Evolutionary conservation across 306 rosid species (phyloP), one percentile per base, ranked within the genome.

Genomic region (Biancaea sappan): DNA sequence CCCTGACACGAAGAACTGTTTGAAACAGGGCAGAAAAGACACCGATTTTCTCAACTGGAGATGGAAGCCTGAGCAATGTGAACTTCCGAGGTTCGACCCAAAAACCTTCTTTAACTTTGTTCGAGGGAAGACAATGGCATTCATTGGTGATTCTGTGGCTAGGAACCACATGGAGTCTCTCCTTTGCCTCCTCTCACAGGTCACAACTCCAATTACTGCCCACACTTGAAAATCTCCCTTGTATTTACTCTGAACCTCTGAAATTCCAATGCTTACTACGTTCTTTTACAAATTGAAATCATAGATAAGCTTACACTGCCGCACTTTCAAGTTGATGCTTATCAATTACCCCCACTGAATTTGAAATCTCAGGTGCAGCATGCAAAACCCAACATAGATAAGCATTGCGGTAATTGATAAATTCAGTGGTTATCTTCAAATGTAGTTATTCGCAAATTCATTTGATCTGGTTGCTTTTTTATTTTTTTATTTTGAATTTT

Each of bases 161-260:
- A 82, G 96, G 50, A 94, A 94, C 79, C 96, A 94, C 32, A 11
- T 89, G 63, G 98, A 94, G 31, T 94, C 98, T 35, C 91, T 94
- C 57, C 82, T 89, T 10, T 94, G 97, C 41, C 82, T 91, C 70
- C 80, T 94, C 66, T 89, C 98, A 37, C 94, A 83, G 97, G 98
- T 87, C 7, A 75, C 81, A 13, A 37, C 29, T 80, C 19, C 68
- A 47, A 21, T 16, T 37, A 13, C 21, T 28, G 6, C 24, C 0
- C 0, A 10, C 8, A 44, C 59, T 3, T 25, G n/a, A n/a, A 19
- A 40, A 59, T 18, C n/a, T 32, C 11, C 47, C 3, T 0, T 25
- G 34, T 8, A 10, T 14, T 24, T 16, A 28, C 16, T 0, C 15
- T 34, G 15, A 31, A 47, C 32, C 51, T 3, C 31, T 34, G 46